Evolutionary conservation across 148 eudicot genomes (phyloP).

Genomic region (Cornus suecica): DNA sequence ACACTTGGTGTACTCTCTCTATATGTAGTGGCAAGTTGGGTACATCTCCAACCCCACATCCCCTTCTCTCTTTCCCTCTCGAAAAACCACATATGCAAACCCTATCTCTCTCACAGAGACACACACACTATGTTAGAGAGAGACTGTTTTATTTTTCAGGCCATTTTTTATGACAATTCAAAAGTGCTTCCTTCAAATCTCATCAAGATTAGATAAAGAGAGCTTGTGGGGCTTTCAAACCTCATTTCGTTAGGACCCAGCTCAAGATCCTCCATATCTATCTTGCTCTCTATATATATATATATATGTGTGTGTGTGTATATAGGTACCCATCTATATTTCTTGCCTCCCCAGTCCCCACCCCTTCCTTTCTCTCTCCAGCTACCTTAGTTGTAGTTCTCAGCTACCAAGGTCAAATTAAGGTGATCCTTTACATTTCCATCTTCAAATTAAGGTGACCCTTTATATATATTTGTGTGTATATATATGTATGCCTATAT

Average conservation of each 20-base stretch:
- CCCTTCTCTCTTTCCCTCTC: slow-evolving; percentile 15
- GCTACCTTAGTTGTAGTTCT: background rate
- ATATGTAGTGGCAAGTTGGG: slow-evolving; percentile 16
- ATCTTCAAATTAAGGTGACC: too few species aligned
- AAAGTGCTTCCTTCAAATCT: background rate
- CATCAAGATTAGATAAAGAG: background rate
- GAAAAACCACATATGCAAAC: background rate
- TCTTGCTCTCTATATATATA: background rate
- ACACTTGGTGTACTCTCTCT: slow-evolving; percentile 2
- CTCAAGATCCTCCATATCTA: background rate
- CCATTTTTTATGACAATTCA: slow-evolving; percentile 14
- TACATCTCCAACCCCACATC: slow-evolving; percentile 19
- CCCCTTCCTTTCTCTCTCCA: background rate
- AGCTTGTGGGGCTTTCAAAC: slow-evolving; percentile 5
- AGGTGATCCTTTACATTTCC: background rate
- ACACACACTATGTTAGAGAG: slow-evolving; percentile 1
- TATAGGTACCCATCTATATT: too few species aligned
- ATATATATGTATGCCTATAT: slow-evolving; percentile 12
- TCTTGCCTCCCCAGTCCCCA: too few species aligned
- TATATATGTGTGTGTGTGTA: too few species aligned
- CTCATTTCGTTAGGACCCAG: slow-evolving; percentile 13
- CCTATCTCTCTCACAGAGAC: background rate
- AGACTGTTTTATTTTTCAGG: background rate
- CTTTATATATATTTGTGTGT: too few species aligned
- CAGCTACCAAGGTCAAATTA: background rate